Evolutionary conservation across 2,329 filamentous ascomycete species (phyloP), one percentile per base, ranked within the genome.

Genomic region (Colletotrichum higginsianum): DNA sequence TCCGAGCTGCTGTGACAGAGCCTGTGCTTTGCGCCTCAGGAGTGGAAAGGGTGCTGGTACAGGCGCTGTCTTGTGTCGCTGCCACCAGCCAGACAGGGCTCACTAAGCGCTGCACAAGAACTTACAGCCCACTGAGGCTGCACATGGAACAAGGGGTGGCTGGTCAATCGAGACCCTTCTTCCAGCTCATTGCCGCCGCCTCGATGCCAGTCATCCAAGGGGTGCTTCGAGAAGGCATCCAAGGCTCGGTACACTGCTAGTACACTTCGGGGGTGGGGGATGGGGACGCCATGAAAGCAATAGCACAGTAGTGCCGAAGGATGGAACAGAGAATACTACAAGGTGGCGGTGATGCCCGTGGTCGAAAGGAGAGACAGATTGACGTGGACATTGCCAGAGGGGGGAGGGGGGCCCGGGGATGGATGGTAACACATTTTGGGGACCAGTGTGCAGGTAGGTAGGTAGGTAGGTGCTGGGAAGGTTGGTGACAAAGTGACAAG

Each of bases 1-100:
- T 77, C 73, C 74, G 75, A 78, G 75, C 77, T 76, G 77, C 74
- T 77, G 75, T 71, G 65, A 58, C 65, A 60, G 68, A 53, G 65
- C 68, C 65, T 47, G 68, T 71, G 68, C 68, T 71, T 35, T 53
- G 40, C 57, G 52, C 65, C 60, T 26, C 44, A 23, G 73, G 60
- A 68, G 71, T 70, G 61, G 65, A 65, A 64, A 46, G 55, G 64
- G 52, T 72, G 61, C 57, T 52, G 42, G 60, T 72, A 64, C 68
- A 72, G 64, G 68, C 58, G 68, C 53, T 67, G 64, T 61, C 67
- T 52, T 50, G 60, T 61, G 35, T 64, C 46, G 58, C 58, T 60
- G 53, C 61, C 67, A 58, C 61, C 38, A 44, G 61, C 66, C 44
- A 71, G 53, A 58, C 69, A 44, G 23, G 46, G 68, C 68, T 71